phyloP scores from a whole-genome alignment of 2,329 filamentous ascomycete species.

The Aspergillus jensenii region DNA sequence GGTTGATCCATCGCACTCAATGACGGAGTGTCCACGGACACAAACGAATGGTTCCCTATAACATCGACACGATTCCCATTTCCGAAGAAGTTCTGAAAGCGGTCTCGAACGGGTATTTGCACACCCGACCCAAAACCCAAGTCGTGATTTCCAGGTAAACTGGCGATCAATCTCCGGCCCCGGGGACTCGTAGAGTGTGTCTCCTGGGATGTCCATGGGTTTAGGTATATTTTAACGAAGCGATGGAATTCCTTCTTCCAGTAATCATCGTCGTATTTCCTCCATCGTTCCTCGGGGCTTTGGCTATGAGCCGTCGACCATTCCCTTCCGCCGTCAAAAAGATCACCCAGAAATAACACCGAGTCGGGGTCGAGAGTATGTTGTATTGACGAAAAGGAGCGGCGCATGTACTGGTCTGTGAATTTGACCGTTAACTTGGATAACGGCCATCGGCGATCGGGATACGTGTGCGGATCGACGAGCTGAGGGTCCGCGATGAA shows the following conservation, averaged over 20 bases:
- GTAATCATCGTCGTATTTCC: conserved; percentile 74
- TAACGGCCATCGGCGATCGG: conserved; percentile 74
- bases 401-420: conserved; percentile 86
- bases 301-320: conserved; percentile 72
- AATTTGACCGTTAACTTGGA: conserved; percentile 66
- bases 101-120: conserved; percentile 73
- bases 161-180: conserved; percentile 76
- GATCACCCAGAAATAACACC: conserved; percentile 85
- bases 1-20: conserved; percentile 71
- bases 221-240: conserved; percentile 82
- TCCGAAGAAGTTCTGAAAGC: conserved; percentile 87
- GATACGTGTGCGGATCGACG: conserved; percentile 93
- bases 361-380: conserved; percentile 76
- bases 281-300: conserved; percentile 67
- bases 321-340: conserved; percentile 94
- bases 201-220: conserved; percentile 63
- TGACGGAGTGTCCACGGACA: conserved; percentile 86
- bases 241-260: conserved; percentile 86
- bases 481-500: conserved; percentile 90
- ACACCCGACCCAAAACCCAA: conserved; percentile 86
- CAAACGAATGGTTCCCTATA: conserved; percentile 91
- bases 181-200: conserved; percentile 58
- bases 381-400: conserved; percentile 79
- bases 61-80: conserved; percentile 88
- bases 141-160: conserved; percentile 92